Evolutionary conservation across 306 rosid genomes (phyloP).

Genomic region (Dalbergia oliveri): DNA sequence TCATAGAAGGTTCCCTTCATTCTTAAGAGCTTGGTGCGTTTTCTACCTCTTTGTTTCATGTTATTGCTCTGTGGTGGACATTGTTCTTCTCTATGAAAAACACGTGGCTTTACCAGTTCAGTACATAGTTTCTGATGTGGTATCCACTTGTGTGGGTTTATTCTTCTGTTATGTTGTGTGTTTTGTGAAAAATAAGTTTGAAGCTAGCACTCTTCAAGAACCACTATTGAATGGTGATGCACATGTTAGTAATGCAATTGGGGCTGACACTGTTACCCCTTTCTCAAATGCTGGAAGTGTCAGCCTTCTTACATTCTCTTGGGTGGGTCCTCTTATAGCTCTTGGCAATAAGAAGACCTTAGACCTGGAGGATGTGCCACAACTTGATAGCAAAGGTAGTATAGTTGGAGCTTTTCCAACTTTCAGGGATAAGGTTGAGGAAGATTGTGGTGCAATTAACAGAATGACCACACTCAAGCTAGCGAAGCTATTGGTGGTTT

Average conservation of each 20-base stretch:
- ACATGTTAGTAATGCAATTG: background rate
- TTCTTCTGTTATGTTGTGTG: conserved; percentile 36
- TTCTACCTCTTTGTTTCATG: background rate
- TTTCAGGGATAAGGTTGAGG: conserved; percentile 36
- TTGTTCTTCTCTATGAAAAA: conserved; percentile 19
- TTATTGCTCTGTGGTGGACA: conserved; percentile 20
- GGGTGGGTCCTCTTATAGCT: conserved; percentile 49
- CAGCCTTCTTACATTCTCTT: conserved; percentile 46
- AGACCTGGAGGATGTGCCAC: conserved; percentile 49
- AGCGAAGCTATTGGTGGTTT: conserved; percentile 37
- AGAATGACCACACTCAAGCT: conserved; percentile 31
- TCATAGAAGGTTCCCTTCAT: background rate
- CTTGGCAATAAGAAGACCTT: conserved; percentile 44
- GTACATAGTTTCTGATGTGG: conserved; percentile 30
- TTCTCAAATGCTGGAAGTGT: conserved; percentile 49
- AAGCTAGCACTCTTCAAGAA: conserved; percentile 13
- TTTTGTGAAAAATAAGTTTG: conserved; percentile 9
- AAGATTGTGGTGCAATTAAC: conserved; percentile 13
- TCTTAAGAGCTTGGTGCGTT: conserved; percentile 30
- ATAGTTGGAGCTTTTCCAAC: conserved; percentile 38
- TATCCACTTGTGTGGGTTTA: conserved; percentile 26
- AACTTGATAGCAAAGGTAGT: conserved; percentile 32
- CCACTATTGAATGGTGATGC: conserved; percentile 24
- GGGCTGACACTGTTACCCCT: conserved; percentile 43
- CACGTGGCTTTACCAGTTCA: conserved; percentile 4